A percentile compares a stretch with the other conserved stretches of the same genome.
phyloP scores from a whole-genome alignment of 306 rosid genomes.

The Vigna unguiculata region DNA sequence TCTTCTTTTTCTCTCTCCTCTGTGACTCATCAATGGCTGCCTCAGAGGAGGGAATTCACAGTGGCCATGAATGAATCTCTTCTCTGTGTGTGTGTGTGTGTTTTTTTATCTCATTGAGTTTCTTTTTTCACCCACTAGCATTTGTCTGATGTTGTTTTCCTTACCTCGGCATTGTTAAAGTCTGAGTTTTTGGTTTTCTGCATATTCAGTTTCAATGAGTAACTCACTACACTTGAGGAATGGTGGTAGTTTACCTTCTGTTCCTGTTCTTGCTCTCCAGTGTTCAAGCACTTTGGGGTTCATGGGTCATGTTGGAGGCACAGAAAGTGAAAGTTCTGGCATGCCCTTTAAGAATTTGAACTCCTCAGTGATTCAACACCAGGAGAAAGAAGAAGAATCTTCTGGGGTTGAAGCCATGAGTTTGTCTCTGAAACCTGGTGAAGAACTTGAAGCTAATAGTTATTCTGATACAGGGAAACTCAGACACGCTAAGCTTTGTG shows the following conservation, averaged over 20 bases:
- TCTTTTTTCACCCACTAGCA: background rate
- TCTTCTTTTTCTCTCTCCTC: constrained; percentile 26
- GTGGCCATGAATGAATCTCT: background rate
- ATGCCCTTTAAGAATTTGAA: constrained; percentile 46
- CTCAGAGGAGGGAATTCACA: constrained; percentile 6
- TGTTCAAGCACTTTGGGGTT: constrained; percentile 3
- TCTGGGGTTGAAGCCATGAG: constrained; percentile 14
- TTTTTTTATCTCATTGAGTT: too few species aligned
- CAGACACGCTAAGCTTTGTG: constrained; percentile 54
- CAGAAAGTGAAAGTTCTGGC: constrained; percentile 19
- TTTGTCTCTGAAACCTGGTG: constrained; percentile 44
- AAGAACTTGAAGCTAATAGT: constrained; percentile 39
- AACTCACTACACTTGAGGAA: constrained; percentile 34
- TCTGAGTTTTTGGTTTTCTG: background rate
- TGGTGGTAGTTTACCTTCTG: constrained; percentile 18
- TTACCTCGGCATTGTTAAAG: background rate
- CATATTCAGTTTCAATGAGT: constrained; percentile 43
- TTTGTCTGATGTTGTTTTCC: background rate
- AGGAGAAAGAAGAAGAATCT: constrained; percentile 23
- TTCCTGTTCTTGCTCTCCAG: constrained; percentile 16
- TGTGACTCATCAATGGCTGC: background rate
- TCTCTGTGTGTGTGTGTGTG: background rate
- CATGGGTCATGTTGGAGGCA: constrained; percentile 16
- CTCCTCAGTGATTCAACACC: constrained; percentile 19
- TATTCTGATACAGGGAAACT: constrained; percentile 21